Evolutionary conservation across 257 asterid genomes (phyloP), one percentile per base, ranked within the genome.

Genomic region (Solanum paucissectum): DNA sequence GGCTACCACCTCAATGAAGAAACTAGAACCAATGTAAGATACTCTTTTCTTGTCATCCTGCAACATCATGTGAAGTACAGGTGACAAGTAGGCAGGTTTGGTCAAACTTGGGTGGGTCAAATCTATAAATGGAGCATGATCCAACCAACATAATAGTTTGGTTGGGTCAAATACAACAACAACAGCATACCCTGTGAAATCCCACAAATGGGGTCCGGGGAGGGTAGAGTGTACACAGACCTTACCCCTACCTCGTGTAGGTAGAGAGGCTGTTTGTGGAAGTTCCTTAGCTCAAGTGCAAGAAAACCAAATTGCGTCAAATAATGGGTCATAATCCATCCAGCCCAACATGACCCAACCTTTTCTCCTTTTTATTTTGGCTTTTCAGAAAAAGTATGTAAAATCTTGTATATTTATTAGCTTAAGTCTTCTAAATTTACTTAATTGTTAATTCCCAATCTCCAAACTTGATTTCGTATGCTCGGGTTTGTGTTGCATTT

Each of bases 1-100:
- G 99, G 99, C 75, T 95, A 95, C 93, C 95, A 92, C 85, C 87
- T 90, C 84, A 89, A 89, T 49, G 98, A 93, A 88, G 92, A 93
- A 72, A 86, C 79, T 83, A 89, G 89, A 90, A 83, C 88, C 87
- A 91, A 92, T 88, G 98, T 95, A 96, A 89, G 90, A 68, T 85
- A 84, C 84, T 77, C 84, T 86, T 91, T 83, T 83, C 68, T 86
- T 36, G 66, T 82, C 86, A 86, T 55, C 16, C 36, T 23, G 85
- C 86, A 72, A 44, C 72, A 83, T 82, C 66, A 5, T 42, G 77
- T 68, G 12, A 66, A 83, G 29, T 46, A 49, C 69, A 46, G 9
- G 85, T 81, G 29, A 18, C 66, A 81, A 81, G 18, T 81, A 29
- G 29, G 29, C 6, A 6, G 64, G 84, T 14, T 14, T 4, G 16